Base-by-base conservation (phyloP, 2,329 filamentous ascomycete species). In the Calonectria naviculata region DNA sequence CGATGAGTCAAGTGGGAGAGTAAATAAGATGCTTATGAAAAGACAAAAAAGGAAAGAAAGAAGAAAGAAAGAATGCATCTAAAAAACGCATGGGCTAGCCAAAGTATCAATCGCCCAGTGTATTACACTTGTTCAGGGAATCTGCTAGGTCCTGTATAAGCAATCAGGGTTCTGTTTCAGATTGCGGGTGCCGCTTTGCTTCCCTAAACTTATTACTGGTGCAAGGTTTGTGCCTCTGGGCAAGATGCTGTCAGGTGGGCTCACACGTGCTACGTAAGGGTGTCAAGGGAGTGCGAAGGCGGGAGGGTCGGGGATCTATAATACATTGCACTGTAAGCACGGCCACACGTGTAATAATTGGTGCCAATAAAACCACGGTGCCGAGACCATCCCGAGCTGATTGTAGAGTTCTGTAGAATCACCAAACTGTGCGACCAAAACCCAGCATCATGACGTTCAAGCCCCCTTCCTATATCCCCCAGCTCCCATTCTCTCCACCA, bases 391-490 rank as follows among this genome's bases (percentile, higher is more conserved):
- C 49, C 28, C n/a, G 31, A 58, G 38, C 5, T n/a, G 31, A 17
- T n/a, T 29, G 36, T 44, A 65, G n/a, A 58, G 49, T 24, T 60
- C 52, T 41, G 41, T 60, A 24, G 58, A 17, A 66, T 28, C 64
- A 60, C 31, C 21, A 58, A 67, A 24, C 42, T 36, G 17, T 67
- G 9, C 49, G 10, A 60, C 64, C 38, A 46, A 47, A 24, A 47
- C 52, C 52, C 15, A 21, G 13, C 52, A 49, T 12, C 52, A 67
- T 67, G 64, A 36, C 38, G 28, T 67, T 67, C 52, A 67, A 58
- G 52, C 44, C 64, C 9, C 64, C 64, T 12, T 60, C 64, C 41
- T 67, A 67, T 19, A 67, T 67, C 17, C 64, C 64, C 15, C 64
- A 67, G 52, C 52, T 67, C 29, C 52, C 64, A 12, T 67, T 38